Percentiles rank a stretch among this genome's conserved stretches.
These are phyloP conservation scores for Cryphonectria radicalis DNA, from an alignment of 2,329 filamentous ascomycete species.

Conservation along the genomic window DNA sequence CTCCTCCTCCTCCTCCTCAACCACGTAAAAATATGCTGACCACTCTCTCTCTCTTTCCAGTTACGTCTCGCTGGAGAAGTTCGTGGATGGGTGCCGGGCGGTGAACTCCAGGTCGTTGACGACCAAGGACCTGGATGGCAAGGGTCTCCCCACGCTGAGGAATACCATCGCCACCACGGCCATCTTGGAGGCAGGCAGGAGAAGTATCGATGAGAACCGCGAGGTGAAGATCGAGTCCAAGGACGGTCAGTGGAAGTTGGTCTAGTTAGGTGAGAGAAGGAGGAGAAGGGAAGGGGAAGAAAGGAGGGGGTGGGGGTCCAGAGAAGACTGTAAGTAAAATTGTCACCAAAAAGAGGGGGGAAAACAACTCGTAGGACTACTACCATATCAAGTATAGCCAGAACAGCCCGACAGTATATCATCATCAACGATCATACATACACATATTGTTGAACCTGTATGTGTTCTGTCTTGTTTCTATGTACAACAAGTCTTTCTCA, in stretches of 20 bases:
- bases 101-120: conserved; percentile 76
- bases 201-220: conserved; percentile 81
- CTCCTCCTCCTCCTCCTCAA: neutral
- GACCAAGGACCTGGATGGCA: conserved; percentile 76
- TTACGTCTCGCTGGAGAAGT: conserved; percentile 95
- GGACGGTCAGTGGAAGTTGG: conserved; percentile 70
- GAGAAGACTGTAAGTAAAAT: neutral
- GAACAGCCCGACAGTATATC: neutral
- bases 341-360: neutral
- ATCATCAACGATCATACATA: neutral
- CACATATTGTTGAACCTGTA: neutral
- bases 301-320: no score
- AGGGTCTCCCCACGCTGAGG: conserved; percentile 80
- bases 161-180: conserved; percentile 93
- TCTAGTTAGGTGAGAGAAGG: conserved; percentile 38
- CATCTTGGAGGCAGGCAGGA: conserved; percentile 84
- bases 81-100: conserved; percentile 81
- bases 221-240: conserved; percentile 74
- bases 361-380: neutral
- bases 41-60: neutral
- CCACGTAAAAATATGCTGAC: neutral
- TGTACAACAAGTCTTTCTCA: neutral
- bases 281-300: no score
- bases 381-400: neutral
- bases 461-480: neutral